Conservation (phyloP, 2,329 filamentous ascomycete species). For the Alternaria tenuissima region DNA sequence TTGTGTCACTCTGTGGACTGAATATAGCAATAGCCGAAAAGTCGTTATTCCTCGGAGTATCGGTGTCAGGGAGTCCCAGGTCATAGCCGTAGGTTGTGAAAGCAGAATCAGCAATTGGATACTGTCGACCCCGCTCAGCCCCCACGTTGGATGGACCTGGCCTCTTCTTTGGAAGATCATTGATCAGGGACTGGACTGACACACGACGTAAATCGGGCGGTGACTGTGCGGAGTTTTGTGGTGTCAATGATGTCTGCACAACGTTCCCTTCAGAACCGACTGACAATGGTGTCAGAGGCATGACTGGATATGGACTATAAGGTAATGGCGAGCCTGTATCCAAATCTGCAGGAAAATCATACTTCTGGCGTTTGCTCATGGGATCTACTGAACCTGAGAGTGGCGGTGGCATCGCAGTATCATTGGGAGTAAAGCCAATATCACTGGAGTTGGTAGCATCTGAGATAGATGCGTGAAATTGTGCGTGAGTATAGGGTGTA, state of each 20-base stretch:
- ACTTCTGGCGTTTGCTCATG: constrained; percentile 32
- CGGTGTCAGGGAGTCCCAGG: constrained; percentile 72
- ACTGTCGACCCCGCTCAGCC: constrained; percentile 56
- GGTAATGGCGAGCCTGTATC: constrained; percentile 49
- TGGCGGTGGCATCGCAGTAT: constrained; percentile 43
- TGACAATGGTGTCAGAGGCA: constrained; percentile 56
- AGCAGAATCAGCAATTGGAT: constrained; percentile 39
- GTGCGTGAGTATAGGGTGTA: constrained; percentile 22
- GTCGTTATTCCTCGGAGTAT: constrained; percentile 76
- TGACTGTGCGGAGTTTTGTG: constrained; percentile 39
- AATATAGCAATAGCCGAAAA: constrained; percentile 65
- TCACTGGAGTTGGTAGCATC: constrained; percentile 26
- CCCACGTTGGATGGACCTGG: constrained; percentile 22
- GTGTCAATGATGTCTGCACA: constrained; percentile 27
- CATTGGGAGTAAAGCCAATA: constrained; percentile 23
- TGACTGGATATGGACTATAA: constrained; percentile 55
- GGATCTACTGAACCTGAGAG: constrained; percentile 23
- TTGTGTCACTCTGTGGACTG: constrained; percentile 42
- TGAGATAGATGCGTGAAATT: constrained; percentile 30
- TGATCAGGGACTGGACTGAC: constrained; percentile 71
- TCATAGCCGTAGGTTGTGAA: constrained; percentile 73
- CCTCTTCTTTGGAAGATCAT: constrained; percentile 28
- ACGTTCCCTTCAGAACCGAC: constrained; percentile 46
- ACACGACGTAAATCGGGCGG: constrained; percentile 60
- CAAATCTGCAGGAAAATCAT: constrained; percentile 37